phyloP scores from a whole-genome alignment of 768 basidiomycete species.

The Podaxis rugospora region DNA sequence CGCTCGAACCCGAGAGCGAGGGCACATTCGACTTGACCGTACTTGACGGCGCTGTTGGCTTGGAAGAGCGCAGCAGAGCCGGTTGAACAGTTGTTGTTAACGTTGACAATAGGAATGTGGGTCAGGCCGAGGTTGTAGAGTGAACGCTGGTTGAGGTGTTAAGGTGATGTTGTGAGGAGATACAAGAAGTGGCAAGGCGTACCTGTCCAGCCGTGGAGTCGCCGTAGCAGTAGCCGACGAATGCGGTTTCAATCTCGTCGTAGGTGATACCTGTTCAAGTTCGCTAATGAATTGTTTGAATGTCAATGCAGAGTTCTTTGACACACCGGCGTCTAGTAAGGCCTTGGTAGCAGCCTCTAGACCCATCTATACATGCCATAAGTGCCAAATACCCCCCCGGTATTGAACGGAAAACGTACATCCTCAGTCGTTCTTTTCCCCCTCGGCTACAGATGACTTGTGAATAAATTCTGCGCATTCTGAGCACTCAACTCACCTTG shows the following conservation, averaged over 20 bases:
- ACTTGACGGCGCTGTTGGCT: slow-evolving; percentile 67
- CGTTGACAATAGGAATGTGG: slow-evolving; percentile 78
- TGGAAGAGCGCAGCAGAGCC: slow-evolving; percentile 76
- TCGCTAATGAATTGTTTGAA: background rate
- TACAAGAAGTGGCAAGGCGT: slow-evolving; percentile 9
- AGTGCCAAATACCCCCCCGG: background rate
- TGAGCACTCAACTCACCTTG: slow-evolving; percentile 44
- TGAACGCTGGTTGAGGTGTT: slow-evolving; percentile 44
- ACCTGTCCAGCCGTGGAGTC: slow-evolving; percentile 79
- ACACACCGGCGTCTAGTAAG: slow-evolving; percentile 72
- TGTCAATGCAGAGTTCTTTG: background rate
- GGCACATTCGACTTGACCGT: slow-evolving; percentile 66
- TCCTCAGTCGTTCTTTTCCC: slow-evolving; percentile 67
- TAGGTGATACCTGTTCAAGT: slow-evolving; percentile 67
- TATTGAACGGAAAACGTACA: slow-evolving; percentile 31
- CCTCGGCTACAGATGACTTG: slow-evolving; percentile 45
- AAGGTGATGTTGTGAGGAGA: background rate
- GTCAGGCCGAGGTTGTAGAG: slow-evolving; percentile 83
- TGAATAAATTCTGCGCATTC: slow-evolving; percentile 6
- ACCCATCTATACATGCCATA: slow-evolving; percentile 55
- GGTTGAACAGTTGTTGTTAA: slow-evolving; percentile 87
- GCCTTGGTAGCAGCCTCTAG: slow-evolving; percentile 86
- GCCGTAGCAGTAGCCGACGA: slow-evolving; percentile 75
- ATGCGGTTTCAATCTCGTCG: slow-evolving; percentile 68
- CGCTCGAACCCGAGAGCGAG: slow-evolving; percentile 86